These are phyloP conservation scores for Beta lomatogona DNA, from an alignment of 179 eudicot species.

Conservation along the genomic window DNA sequence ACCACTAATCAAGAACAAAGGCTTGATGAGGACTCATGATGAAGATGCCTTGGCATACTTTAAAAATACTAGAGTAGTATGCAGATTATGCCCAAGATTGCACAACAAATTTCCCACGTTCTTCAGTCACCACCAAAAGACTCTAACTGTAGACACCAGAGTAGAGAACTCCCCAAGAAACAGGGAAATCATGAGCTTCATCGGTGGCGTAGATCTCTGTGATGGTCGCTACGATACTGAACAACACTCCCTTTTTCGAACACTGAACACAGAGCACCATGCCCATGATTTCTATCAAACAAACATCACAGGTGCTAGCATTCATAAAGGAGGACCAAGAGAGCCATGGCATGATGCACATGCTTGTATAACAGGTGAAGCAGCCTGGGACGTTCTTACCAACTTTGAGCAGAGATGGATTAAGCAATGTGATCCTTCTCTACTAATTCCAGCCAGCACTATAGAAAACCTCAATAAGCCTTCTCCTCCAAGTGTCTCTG, in stretches of 20 bases:
- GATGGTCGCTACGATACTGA: conserved; percentile 91
- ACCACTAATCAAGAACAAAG: conserved; percentile 85
- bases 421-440: conserved; percentile 73
- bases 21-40: conserved; percentile 75
- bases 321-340: conserved; percentile 77
- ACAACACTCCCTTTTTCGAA: conserved; percentile 64
- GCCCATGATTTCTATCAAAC: conserved; percentile 69
- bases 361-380: conserved; percentile 73
- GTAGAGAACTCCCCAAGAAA: conserved; percentile 43
- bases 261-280: conserved; percentile 61
- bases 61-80: conserved; percentile 63
- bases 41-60: conserved; percentile 71
- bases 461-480: conserved; percentile 41
- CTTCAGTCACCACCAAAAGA: conserved; percentile 84
- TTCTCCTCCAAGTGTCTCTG: conserved; percentile 29
- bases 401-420: conserved; percentile 92
- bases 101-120: conserved; percentile 66
- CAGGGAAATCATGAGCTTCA: conserved; percentile 73
- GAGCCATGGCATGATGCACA: conserved; percentile 96
- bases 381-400: conserved; percentile 64
- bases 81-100: conserved; percentile 66
- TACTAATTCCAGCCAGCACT: conserved; percentile 43
- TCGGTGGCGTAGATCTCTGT: conserved; percentile 91
- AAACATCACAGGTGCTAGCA: conserved; percentile 69
- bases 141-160: conserved; percentile 58